Evolutionary conservation across 305 asterid species (phyloP), one percentile per base, ranked within the genome.

Genomic region (Solanum hybrid): DNA sequence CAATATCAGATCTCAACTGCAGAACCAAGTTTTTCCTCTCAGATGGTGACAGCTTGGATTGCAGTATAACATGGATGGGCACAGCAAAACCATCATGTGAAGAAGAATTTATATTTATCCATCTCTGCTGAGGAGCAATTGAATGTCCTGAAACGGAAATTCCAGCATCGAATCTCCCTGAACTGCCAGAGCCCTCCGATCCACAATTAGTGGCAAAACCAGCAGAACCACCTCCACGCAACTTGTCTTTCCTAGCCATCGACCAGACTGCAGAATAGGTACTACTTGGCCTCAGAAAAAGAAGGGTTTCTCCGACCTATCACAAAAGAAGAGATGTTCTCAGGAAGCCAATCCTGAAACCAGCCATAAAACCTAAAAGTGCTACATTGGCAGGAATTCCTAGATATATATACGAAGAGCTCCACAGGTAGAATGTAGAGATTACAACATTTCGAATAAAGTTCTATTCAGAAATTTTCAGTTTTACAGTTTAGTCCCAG

Each of bases 141-240:
- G 94, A 91, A 91, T 91, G 93, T 75, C 94, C 95, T 5, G 93
- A 90, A 56, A 85, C 89, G 29, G 91, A 87, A 34, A 88, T 69
- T 38, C 78, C 91, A 29, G 90, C 71, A 87, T 93, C 96, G 12
- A 91, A 71, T 64, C 94, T 92, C 8, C 94, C 97, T 0, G 96
- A 94, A 90, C 95, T 92, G 88, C 94, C 96, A 72, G 99, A 95
- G 32, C 95, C 98, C 85, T 95, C 98, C 27, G 96, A 95, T 91
- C 93, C 99, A 89, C 88, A 91, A 86, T 81, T 95, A 37, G 95
- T 90, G 88, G 92, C 95, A 88, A 92, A 91, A 86, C 94, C 93
- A 86, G 94, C 80, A 16, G 96, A 89, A 92, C 93, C 91, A 51
- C 95, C 95, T 40, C 91, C 94, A 17, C 88, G 92, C 81, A 94